Base-by-base conservation (phyloP, 2,329 filamentous ascomycete genomes). In the Tympanopsis confertula region DNA sequence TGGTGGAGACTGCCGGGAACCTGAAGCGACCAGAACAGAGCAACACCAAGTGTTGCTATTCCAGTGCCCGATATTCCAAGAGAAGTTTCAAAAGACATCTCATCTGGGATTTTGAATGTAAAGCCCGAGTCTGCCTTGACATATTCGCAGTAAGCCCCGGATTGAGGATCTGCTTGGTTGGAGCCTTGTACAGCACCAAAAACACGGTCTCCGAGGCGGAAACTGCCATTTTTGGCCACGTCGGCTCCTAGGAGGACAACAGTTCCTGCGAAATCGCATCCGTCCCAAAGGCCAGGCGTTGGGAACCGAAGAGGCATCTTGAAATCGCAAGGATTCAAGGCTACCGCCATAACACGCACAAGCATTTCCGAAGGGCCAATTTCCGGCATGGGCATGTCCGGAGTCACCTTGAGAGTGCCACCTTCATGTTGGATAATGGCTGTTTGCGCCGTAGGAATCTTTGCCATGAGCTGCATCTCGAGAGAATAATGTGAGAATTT, bases 261-360 rank as follows among this genome's bases (percentile, higher is more conserved):
- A 5, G 39, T 36, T 5, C 54, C 56, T 3, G 50, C 44, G 19
- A 53, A 54, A 38, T 59, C 56, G 35, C 46, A 48, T 12, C 56
- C 56, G 36, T 37, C 38, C 12, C 47, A 39, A 19, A 45, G 44
- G 13, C 49, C 51, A 2, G 46, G 43, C 2, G 18, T 37, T 2
- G 44, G 46, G 18, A 51, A 45, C 2, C 24, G 26, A 4, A 36
- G 41, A 2, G 39, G 36, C 49, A 55, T 55, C 39, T 57, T 57
- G 39, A 38, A 44, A 42, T 57, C 54, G 39, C 39, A 42, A 4
- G 47, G 55, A 42, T 56, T 56, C 19, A 57, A 19, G 2, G 47
- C 50, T 2, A 56, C 48, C 4, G 50, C 46, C 3, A 26, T 28
- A 20, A 40, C 41, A 20, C 44, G 39, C 35, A 51, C 38, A 17